phyloP scores from a whole-genome alignment of 768 basidiomycete genomes.

The Mycena crocata region DNA sequence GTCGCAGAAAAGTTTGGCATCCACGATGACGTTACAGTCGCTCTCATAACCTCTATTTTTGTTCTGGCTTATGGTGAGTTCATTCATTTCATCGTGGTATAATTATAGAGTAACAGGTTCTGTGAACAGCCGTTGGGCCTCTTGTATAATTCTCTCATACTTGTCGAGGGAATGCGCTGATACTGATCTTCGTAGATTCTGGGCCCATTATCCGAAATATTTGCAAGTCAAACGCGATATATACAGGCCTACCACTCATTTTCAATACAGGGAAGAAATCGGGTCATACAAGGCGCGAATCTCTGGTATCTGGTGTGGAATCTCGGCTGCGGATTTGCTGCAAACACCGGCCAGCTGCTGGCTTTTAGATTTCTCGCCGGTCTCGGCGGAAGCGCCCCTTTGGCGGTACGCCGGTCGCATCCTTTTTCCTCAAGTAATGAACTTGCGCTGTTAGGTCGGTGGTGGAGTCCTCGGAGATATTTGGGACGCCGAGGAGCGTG shows the following conservation, averaged over 20 bases:
- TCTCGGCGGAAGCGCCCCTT: constrained; percentile 78
- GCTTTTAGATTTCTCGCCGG: constrained; percentile 78
- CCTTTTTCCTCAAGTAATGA: constrained; percentile 44
- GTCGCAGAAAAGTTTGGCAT: constrained; percentile 68
- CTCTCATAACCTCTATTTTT: constrained; percentile 71
- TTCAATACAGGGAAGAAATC: constrained; percentile 9
- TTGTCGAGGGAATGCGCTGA: neutral
- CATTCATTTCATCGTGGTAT: constrained; percentile 6
- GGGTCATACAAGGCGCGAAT: constrained; percentile 20
- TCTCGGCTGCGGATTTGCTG: constrained; percentile 72
- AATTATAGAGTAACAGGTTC: neutral
- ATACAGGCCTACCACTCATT: no score
- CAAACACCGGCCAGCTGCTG: constrained; percentile 66
- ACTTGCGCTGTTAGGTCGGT: constrained; percentile 54
- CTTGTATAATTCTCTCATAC: constrained; percentile 45
- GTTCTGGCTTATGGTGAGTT: constrained; percentile 70
- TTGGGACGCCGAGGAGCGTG: constrained; percentile 71
- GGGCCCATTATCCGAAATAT: constrained; percentile 80
- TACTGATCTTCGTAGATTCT: neutral
- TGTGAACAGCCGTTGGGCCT: constrained; percentile 63
- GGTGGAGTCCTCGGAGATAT: constrained; percentile 75
- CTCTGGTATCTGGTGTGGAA: constrained; percentile 62
- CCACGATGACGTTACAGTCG: constrained; percentile 57
- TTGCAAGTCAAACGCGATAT: no score
- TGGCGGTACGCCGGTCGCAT: constrained; percentile 61